Evolutionary conservation across 441 rosid genomes (phyloP).

Genomic region (Raphanus hybrid): DNA sequence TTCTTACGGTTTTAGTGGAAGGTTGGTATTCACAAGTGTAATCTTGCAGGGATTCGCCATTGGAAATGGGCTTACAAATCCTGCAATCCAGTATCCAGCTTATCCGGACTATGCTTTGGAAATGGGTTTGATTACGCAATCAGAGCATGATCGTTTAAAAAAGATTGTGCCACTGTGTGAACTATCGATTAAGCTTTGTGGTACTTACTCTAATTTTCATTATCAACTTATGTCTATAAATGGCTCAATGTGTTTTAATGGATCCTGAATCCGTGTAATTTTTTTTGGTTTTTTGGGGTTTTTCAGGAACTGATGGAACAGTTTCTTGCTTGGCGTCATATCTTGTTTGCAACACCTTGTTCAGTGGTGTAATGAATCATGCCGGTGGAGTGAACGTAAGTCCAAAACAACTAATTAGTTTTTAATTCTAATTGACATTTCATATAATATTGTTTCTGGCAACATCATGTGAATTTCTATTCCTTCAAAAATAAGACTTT

Average conservation of each 20-base stretch:
- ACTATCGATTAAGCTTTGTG: slow-evolving; percentile 87
- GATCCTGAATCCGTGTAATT: not conserved
- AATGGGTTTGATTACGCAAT: slow-evolving; percentile 69
- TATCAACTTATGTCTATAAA: not conserved
- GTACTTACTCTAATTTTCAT: slow-evolving; percentile 46
- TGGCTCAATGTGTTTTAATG: not conserved
- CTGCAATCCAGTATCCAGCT: slow-evolving; percentile 89
- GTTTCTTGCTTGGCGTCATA: too few relatives aligned
- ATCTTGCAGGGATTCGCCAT: slow-evolving; percentile 89
- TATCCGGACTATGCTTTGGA: slow-evolving; percentile 93
- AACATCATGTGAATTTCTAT: not conserved
- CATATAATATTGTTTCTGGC: not conserved
- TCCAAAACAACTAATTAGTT: not conserved
- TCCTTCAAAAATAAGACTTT: not conserved
- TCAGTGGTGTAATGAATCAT: not conserved
- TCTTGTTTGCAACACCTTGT: too few relatives aligned
- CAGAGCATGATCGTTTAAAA: slow-evolving; percentile 63
- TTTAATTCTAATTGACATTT: not conserved
- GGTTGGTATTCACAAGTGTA: slow-evolving; percentile 32
- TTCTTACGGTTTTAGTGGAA: not conserved
- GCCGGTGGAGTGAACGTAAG: slow-evolving; percentile 1
- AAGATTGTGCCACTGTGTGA: slow-evolving; percentile 87
- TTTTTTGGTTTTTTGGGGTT: not conserved
- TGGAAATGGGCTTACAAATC: slow-evolving; percentile 96
- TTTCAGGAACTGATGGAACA: not conserved